Conservation (phyloP, 805 yeast genomes). For the Nakazawaea peltata region DNA sequence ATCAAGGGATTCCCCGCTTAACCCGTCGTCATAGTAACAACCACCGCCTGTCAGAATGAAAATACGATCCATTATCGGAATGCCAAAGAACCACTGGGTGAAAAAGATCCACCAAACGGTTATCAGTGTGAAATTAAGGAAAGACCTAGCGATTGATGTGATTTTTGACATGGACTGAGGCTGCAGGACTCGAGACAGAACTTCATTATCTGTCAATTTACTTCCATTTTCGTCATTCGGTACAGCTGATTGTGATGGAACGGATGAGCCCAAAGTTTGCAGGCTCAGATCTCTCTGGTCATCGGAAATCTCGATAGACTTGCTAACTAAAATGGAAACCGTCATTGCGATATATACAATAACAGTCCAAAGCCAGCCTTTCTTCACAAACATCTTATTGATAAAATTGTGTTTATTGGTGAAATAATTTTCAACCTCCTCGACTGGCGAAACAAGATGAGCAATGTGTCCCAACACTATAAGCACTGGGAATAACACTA, state of each 20-base stretch:
- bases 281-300: too few species aligned
- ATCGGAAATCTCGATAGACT: too few species aligned
- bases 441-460: conserved; percentile 33
- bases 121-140: conserved; percentile 39
- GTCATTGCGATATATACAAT: conserved; percentile 12
- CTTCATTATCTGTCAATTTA: too few species aligned
- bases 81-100: conserved; percentile 82
- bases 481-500: conserved; percentile 29
- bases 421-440: conserved; percentile 40
- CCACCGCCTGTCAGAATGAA: conserved; percentile 78
- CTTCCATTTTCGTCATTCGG: too few species aligned
- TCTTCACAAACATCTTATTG: conserved; percentile 72
- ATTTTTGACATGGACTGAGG: too few species aligned
- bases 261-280: too few species aligned
- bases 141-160: conserved; percentile 12
- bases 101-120: conserved; percentile 81
- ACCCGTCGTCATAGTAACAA: too few species aligned
- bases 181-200: too few species aligned
- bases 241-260: too few species aligned
- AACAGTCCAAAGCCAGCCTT: conserved; percentile 91
- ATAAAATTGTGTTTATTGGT: conserved; percentile 61
- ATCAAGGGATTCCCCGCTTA: too few species aligned
- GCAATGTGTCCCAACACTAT: conserved; percentile 45
- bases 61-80: conserved; percentile 83
- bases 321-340: too few species aligned